phyloP scores from a whole-genome alignment of 2,329 filamentous ascomycete genomes.

The Leptographium wingfieldii region DNA sequence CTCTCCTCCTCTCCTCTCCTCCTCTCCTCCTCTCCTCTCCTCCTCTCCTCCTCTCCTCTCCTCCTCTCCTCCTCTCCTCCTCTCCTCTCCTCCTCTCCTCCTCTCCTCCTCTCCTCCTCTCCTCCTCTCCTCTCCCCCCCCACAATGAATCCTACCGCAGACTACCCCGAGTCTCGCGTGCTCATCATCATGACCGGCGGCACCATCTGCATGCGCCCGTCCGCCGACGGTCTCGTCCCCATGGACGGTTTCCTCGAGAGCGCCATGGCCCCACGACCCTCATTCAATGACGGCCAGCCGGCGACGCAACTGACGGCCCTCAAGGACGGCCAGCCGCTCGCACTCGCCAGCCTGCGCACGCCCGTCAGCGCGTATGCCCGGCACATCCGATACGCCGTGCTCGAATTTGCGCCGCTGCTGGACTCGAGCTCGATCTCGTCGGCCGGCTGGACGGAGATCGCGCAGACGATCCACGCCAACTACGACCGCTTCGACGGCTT shows the following conservation, averaged over 20 bases:
- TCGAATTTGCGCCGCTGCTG: constrained; percentile 73
- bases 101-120: not conserved
- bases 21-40: not conserved
- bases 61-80: no score
- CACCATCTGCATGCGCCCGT: constrained; percentile 84
- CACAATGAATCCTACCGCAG: constrained; percentile 10
- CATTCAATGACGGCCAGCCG: constrained; percentile 67
- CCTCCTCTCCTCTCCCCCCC: not conserved
- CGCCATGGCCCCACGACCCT: constrained; percentile 69
- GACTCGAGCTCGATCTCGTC: constrained; percentile 87
- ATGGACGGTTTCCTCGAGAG: constrained; percentile 68
- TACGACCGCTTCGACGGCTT: constrained; percentile 85
- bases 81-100: not conserved
- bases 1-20: not conserved
- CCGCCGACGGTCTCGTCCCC: constrained; percentile 67
- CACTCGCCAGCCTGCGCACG: constrained; percentile 60
- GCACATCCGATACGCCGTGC: constrained; percentile 69
- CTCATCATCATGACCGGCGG: constrained; percentile 85
- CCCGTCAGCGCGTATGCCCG: constrained; percentile 69
- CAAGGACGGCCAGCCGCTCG: constrained; percentile 33
- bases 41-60: no score
- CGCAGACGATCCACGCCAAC: constrained; percentile 65
- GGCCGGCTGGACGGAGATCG: constrained; percentile 75
- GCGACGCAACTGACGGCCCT: constrained; percentile 35
- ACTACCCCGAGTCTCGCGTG: constrained; percentile 62